Evolutionary conservation across 345 rosid species (phyloP), one percentile per base, ranked within the genome.

Genomic region (Hypericum perforatum): DNA sequence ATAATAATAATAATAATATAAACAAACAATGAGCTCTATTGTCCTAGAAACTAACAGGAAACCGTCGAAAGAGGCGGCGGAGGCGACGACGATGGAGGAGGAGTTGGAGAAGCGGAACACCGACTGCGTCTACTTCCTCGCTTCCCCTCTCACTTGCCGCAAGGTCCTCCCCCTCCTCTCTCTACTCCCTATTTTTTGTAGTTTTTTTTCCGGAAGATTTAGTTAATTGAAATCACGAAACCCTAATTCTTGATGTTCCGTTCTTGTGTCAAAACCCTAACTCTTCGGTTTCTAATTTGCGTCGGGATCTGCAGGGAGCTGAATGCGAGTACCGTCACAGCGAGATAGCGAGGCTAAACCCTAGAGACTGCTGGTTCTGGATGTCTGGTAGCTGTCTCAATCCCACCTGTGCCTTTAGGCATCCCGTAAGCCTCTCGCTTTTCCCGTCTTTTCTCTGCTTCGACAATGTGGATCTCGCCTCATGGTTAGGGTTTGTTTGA

Each of bases 311-410:
- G 54, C 72, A 91, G 98, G 98, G 96, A 70, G 68, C 65, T 41
- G 98, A 91, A 59, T 88, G 98, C 37, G 98, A 91, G 75, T 91
- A 91, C 69, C 98, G 98, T 10, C 96, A 91, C 60, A 91, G 98
- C 61, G 98, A 91, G 61, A 82, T 76, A 71, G 98, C 96, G 13
- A 82, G 98, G 58, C 67, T 88, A 9, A 91, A 91, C 47, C 98
- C 98, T 9, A 78, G 96, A 69, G 96, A 88, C 75, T 91, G 98
- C 69, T 91, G 78, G 69, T 91, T 41, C 54, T 91, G 98, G 98
- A 61, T 91, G 88, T 85, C 74, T 66, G 88, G 98, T 5, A 87
- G 76, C 58, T 91, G 98, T 66, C 64, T 85, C 80, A 91, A 91
- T 69, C 98, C 82, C 3, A 91, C 88, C 59, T 91, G 98, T 38